Percentiles rank a stretch among this genome's conserved stretches.
These are phyloP conservation scores for Trichothecium roseum DNA, from an alignment of 2,329 filamentous ascomycete genomes.

Conservation along the genomic window DNA sequence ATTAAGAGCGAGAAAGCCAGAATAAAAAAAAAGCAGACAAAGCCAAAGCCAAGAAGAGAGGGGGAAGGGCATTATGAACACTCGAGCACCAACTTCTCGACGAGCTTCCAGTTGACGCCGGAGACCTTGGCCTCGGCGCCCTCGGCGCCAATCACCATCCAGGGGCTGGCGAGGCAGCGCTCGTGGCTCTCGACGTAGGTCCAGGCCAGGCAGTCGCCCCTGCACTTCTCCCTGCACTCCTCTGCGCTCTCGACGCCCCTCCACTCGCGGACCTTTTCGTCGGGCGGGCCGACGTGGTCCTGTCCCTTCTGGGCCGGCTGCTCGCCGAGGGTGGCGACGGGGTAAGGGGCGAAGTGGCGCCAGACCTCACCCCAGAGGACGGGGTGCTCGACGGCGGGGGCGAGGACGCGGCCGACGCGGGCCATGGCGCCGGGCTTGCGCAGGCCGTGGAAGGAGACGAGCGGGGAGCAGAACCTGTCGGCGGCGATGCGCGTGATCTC, in stretches of 20 bases:
- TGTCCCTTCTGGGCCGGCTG: slow-evolving; percentile 25
- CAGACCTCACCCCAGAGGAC: slow-evolving; percentile 41
- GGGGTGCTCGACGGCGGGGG: slow-evolving; percentile 22
- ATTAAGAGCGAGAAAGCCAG: too few species aligned
- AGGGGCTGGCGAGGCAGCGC: slow-evolving; percentile 35
- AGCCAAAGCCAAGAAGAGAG: too few species aligned
- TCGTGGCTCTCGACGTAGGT: slow-evolving; percentile 29
- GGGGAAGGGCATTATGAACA: slow-evolving; percentile 10
- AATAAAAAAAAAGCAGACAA: too few species aligned
- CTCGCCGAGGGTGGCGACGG: slow-evolving; percentile 24
- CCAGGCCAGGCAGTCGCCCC: slow-evolving; percentile 39
- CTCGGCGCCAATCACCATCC: slow-evolving; percentile 33
- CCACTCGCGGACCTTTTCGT: slow-evolving; percentile 29
- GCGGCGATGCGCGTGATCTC: slow-evolving; percentile 34
- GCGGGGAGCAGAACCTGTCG: slow-evolving; percentile 42
- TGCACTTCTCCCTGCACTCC: slow-evolving; percentile 32
- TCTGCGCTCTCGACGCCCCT: slow-evolving; percentile 25
- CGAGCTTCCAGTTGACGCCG: slow-evolving; percentile 19
- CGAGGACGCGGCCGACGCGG: slow-evolving; percentile 30
- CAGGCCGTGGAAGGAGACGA: slow-evolving; percentile 43
- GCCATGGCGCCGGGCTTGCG: slow-evolving; percentile 33
- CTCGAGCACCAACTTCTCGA: slow-evolving; percentile 14
- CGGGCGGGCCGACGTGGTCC: slow-evolving; percentile 41
- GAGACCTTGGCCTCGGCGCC: slow-evolving; percentile 15
- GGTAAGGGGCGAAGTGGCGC: slow-evolving; percentile 32